Conservation (phyloP, 2,329 filamentous ascomycete genomes). For the Nannizzia gypsea region DNA sequence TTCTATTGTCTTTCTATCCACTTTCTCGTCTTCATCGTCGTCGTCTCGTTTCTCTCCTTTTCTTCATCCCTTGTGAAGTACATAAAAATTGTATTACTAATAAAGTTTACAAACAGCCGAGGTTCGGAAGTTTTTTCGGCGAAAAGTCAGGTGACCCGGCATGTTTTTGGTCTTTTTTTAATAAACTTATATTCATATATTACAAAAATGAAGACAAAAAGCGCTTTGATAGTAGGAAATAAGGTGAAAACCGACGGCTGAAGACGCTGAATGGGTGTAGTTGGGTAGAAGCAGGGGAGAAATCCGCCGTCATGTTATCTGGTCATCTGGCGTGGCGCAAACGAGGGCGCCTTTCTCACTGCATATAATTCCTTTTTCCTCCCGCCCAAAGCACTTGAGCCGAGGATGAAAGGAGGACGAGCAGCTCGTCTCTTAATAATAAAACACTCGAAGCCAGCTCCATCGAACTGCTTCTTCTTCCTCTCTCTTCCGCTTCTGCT, state of each 20-base stretch:
- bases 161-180: background rate
- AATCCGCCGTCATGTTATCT: background rate
- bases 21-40: conserved; percentile 46
- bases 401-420: background rate
- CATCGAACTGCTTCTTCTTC: conserved; percentile 12
- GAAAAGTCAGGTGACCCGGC: conserved; percentile 3
- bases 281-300: background rate
- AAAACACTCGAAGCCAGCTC: background rate
- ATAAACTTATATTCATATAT: background rate
- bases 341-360: background rate
- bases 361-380: conserved; percentile 5
- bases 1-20: conserved; percentile 32
- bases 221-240: background rate
- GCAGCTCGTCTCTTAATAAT: background rate
- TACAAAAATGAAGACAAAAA: background rate
- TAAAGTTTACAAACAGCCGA: background rate
- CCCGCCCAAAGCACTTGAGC: background rate
- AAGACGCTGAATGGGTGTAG: background rate
- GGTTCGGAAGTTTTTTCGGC: conserved; percentile 4
- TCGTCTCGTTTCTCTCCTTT: conserved; percentile 58
- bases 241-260: background rate
- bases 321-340: background rate
- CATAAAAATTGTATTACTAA: conserved; percentile 4
- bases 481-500: conserved; percentile 8
- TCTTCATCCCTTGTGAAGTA: background rate